phyloP scores from a whole-genome alignment of 2,329 filamentous ascomycete genomes.

The Westerdykella sp. region DNA sequence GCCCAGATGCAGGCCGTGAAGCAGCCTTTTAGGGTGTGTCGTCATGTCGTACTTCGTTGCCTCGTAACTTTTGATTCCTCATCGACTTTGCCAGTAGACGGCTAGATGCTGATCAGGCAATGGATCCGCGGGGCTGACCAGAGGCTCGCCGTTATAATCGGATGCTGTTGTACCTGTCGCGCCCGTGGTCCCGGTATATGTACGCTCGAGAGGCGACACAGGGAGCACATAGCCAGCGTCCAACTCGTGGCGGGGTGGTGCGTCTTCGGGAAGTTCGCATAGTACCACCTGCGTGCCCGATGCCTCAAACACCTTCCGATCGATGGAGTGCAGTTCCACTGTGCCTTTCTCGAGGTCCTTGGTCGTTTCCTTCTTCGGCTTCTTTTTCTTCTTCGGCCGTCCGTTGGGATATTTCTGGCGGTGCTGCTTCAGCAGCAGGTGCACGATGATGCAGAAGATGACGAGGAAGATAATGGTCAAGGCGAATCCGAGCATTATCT shows the following conservation, averaged over 20 bases:
- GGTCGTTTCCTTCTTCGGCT: slow-evolving; percentile 46
- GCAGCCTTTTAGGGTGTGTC: too few species aligned
- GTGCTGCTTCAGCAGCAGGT: slow-evolving; percentile 8
- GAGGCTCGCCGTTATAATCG: background rate
- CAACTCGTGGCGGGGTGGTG: background rate
- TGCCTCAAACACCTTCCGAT: background rate
- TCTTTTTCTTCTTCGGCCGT: slow-evolving; percentile 49
- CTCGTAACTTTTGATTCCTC: background rate
- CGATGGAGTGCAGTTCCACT: background rate
- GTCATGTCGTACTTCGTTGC: background rate
- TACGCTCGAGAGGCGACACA: background rate
- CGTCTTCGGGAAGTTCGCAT: background rate
- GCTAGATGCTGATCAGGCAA: background rate
- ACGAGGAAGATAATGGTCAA: slow-evolving; percentile 15
- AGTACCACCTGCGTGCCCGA: background rate
- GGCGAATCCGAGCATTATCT: slow-evolving; percentile 16
- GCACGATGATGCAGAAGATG: slow-evolving; percentile 5
- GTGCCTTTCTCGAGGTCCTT: background rate
- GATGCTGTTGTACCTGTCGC: background rate
- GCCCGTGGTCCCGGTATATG: background rate
- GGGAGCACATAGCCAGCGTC: background rate
- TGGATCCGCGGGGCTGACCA: background rate
- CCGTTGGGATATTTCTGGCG: slow-evolving; percentile 20
- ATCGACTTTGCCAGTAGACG: background rate
- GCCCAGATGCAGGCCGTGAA: too few species aligned